These are phyloP conservation scores for Plenodomus lindquistii DNA, from an alignment of 2,329 filamentous ascomycete species.

Conservation along the genomic window DNA sequence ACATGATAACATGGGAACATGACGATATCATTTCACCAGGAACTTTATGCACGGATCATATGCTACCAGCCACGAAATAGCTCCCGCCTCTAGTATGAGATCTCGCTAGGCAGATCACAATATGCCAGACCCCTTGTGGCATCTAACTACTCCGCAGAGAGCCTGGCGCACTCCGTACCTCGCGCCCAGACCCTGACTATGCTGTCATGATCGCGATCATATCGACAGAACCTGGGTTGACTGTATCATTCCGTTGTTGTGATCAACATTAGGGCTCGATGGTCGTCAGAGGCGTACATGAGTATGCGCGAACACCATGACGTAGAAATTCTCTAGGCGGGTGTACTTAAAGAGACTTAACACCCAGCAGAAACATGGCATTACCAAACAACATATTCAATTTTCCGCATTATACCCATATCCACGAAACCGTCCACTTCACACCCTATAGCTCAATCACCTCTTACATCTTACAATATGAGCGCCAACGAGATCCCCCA, in stretches of 20 bases:
- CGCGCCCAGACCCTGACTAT: conserved; percentile 12
- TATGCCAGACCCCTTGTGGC: conserved; percentile 10
- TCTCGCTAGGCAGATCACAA: conserved; percentile 14
- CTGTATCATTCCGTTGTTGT: background rate
- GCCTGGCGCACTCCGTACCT: conserved; percentile 3
- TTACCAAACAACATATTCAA: background rate
- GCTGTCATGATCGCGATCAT: conserved; percentile 23
- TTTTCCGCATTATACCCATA: background rate
- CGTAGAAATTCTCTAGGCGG: conserved; percentile 3
- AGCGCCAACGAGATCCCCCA: conserved; percentile 38
- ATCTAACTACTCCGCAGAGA: conserved; percentile 8
- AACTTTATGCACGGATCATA: background rate
- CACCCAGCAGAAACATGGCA: background rate
- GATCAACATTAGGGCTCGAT: background rate
- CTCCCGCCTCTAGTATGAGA: conserved; percentile 15
- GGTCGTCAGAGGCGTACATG: conserved; percentile 4
- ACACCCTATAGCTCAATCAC: background rate
- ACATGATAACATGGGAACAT: background rate
- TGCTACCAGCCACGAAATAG: conserved; percentile 6
- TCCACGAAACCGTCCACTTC: background rate
- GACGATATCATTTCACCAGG: background rate
- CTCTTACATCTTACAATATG: conserved; percentile 23
- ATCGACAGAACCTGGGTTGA: background rate
- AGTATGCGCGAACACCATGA: conserved; percentile 10
- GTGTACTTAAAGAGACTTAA: conserved; percentile 13